Base-by-base conservation (phyloP, 2,329 filamentous ascomycete genomes). In the Fusarium compactum region DNA sequence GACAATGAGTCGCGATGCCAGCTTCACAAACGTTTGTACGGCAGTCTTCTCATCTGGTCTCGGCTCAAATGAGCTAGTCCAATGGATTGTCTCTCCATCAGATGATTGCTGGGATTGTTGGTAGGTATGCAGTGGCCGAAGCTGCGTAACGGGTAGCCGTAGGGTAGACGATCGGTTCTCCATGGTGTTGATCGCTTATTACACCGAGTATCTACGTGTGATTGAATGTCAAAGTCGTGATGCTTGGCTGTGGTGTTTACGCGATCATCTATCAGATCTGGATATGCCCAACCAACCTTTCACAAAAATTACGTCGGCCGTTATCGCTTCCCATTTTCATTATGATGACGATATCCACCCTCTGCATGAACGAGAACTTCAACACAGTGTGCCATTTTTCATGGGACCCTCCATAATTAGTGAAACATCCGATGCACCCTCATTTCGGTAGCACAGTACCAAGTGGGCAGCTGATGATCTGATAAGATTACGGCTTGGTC, bases 71-170 rank as follows among this genome's bases (percentile, higher is more conserved):
- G 45, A 40, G 15, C 59, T 69, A 5, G 4, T 24, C 65, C 65
- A 65, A 3, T 44, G 41, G 2, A 69, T 4, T 11, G 14, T 44
- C 7, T 18, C 22, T 18, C 15, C 34, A 7, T 40, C 18, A 6
- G 59, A n/a, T 10, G 38, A 5, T 24, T 34, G 18, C 2, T 24
- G 6, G 8, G 45, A 24, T 8, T 62, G 27, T 7, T 43, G 48
- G 4, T 30, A 48, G 22, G 51, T 65, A 45, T 65, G 59, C 16
- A 69, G 65, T 25, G 65, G 65, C 50, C 65, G 53, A 46, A 69
- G 60, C 65, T 69, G 59, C 59, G 65, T 69, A 5, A 69, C 12
- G 4, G 60, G 65, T 15, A 45, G 60, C 34, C 14, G 22, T 15
- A 40, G 6, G 5, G 14, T 15, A 16, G 48, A n/a, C 9, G 10